Conservation (phyloP, 2,329 filamentous ascomycete genomes). For the Pestalotiopsis sp. region DNA sequence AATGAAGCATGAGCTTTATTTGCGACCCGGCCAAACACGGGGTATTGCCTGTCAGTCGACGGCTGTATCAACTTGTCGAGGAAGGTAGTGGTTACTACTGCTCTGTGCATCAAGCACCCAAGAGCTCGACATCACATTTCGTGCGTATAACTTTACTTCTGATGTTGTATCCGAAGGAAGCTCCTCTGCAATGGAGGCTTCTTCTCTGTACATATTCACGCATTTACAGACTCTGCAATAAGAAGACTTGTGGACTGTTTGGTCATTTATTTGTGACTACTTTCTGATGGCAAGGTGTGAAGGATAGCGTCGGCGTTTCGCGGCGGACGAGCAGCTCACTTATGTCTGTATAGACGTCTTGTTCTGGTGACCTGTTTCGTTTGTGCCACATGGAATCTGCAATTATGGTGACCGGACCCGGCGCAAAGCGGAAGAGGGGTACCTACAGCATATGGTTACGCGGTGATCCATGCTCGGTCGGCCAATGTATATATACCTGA, state of each 20-base stretch:
- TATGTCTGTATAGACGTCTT: not conserved
- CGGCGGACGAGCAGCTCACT: not conserved
- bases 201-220: conserved; percentile 7
- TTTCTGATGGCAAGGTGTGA: not conserved
- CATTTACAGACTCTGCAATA: not conserved
- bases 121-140: not conserved
- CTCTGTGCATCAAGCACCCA: not conserved
- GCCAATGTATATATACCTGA: conserved; percentile 12
- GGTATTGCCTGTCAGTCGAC: not conserved
- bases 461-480: not conserved
- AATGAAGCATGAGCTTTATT: not conserved
- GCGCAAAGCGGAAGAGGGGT: not conserved
- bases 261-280: not conserved
- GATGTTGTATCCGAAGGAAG: not conserved
- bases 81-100: not conserved
- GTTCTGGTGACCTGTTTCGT: not conserved
- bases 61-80: not conserved
- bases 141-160: conserved; percentile 3
- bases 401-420: not conserved
- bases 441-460: not conserved
- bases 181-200: not conserved
- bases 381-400: not conserved
- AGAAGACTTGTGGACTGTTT: not conserved
- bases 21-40: not conserved
- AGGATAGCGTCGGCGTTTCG: not conserved